Evolutionary conservation across 345 rosid species (phyloP).

Genomic region (Hibiscus mutabilis): DNA sequence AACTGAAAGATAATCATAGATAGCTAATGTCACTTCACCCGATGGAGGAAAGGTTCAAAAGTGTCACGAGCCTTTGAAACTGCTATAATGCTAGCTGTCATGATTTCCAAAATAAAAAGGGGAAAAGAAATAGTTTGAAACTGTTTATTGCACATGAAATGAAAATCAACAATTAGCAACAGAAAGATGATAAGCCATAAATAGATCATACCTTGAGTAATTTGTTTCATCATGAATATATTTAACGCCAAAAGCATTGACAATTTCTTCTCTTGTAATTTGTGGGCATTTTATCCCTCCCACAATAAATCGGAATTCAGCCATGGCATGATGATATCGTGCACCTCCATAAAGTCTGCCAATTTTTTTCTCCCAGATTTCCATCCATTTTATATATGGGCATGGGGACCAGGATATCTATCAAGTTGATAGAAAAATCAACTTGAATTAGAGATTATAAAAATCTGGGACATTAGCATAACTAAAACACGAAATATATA

Average conservation of each 20-base stretch:
- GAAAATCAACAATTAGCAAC: conserved; percentile 12
- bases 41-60: conserved; percentile 93
- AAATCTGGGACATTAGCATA: background rate
- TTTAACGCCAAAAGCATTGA: conserved; percentile 94
- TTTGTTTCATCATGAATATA: conserved; percentile 96
- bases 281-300: conserved; percentile 93
- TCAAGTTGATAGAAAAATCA: too few relatives aligned
- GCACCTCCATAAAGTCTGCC: conserved; percentile 98
- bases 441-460: too few relatives aligned
- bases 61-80: conserved; percentile 97
- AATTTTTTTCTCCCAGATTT: background rate
- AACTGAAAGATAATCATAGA: background rate
- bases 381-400: background rate
- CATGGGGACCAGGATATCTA: background rate
- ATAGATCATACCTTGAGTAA: conserved; percentile 64
- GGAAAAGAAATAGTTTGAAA: conserved; percentile 8
- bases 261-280: conserved; percentile 88
- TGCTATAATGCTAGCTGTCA: conserved; percentile 96
- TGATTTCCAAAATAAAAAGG: conserved; percentile 27
- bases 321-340: conserved; percentile 93
- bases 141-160: conserved; percentile 6
- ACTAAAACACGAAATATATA: conserved; percentile 11
- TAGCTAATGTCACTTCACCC: conserved; percentile 34
- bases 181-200: background rate
- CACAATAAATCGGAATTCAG: conserved; percentile 88